Conservation (phyloP, 257 asterid genomes). For the Solanum pimpinellifolium region DNA sequence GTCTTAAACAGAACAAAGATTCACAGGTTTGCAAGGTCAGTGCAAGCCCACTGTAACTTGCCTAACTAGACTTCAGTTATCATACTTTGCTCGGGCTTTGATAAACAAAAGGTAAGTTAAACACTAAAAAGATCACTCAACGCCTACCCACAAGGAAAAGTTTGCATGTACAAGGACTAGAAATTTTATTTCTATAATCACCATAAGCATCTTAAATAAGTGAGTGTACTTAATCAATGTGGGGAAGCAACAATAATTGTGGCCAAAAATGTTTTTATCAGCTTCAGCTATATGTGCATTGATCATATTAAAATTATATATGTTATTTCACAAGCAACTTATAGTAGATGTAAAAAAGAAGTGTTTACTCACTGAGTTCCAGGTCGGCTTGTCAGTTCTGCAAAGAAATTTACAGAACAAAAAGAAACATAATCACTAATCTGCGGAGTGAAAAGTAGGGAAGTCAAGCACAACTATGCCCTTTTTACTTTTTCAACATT, state of each 20-base stretch:
- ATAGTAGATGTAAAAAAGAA: neutral
- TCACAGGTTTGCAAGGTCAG: neutral
- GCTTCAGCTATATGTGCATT: neutral
- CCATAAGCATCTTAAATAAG: neutral
- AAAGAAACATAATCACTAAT: conserved; percentile 12
- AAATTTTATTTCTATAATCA: neutral
- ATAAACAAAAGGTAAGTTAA: neutral
- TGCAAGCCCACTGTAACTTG: neutral
- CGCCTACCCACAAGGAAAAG: neutral
- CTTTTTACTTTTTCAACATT: neutral
- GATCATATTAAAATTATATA: neutral
- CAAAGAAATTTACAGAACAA: conserved; percentile 1
- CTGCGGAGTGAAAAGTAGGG: neutral
- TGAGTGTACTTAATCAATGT: neutral
- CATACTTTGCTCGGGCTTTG: neutral
- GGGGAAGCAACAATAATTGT: neutral
- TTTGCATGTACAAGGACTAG: neutral
- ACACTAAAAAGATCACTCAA: neutral
- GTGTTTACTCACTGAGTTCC: conserved; percentile 81
- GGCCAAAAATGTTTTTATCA: neutral
- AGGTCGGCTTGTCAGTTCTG: conserved; percentile 82
- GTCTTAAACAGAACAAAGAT: neutral
- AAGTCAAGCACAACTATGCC: neutral
- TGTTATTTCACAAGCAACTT: neutral
- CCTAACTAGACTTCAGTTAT: neutral